Percentiles rank a stretch among this genome's conserved stretches.
These are phyloP conservation scores for Salix udensis DNA, from an alignment of 345 rosid species.

Conservation along the genomic window DNA sequence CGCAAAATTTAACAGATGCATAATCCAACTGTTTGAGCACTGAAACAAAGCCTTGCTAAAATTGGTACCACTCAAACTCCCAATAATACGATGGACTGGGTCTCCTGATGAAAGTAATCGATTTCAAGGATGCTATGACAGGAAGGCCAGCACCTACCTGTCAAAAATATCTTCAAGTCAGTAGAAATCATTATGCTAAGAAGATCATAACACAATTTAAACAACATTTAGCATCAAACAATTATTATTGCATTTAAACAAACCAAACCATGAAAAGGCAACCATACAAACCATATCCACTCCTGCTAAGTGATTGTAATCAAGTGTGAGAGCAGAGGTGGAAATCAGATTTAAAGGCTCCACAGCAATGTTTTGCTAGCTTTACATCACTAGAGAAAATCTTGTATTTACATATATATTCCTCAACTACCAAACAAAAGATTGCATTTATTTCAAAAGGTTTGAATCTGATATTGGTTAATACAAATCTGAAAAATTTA, in stretches of 20 bases:
- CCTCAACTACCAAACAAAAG: neutral
- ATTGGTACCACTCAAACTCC: conserved; percentile 79
- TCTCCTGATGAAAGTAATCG: conserved; percentile 84
- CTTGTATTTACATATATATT: neutral
- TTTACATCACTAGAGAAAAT: neutral
- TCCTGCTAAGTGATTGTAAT: neutral
- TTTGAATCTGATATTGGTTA: neutral
- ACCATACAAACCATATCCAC: neutral
- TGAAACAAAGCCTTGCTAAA: conserved; percentile 12
- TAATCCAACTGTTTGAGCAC: neutral
- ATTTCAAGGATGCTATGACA: conserved; percentile 67
- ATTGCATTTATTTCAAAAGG: neutral
- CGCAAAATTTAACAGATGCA: neutral
- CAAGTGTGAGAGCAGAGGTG: neutral
- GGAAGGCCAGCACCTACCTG: conserved; percentile 99
- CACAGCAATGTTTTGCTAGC: neutral
- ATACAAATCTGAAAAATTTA: neutral
- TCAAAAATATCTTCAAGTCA: conserved; percentile 2
- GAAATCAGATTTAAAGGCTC: neutral
- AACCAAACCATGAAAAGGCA: neutral
- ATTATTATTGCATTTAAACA: neutral
- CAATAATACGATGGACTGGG: conserved; percentile 55
- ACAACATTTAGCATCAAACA: neutral
- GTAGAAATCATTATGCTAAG: neutral
- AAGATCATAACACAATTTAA: neutral